Percentiles rank a stretch among this genome's conserved stretches.
phyloP scores from a whole-genome alignment of 108 stramenopile species.

The Fistulifera pelliculosa region DNA sequence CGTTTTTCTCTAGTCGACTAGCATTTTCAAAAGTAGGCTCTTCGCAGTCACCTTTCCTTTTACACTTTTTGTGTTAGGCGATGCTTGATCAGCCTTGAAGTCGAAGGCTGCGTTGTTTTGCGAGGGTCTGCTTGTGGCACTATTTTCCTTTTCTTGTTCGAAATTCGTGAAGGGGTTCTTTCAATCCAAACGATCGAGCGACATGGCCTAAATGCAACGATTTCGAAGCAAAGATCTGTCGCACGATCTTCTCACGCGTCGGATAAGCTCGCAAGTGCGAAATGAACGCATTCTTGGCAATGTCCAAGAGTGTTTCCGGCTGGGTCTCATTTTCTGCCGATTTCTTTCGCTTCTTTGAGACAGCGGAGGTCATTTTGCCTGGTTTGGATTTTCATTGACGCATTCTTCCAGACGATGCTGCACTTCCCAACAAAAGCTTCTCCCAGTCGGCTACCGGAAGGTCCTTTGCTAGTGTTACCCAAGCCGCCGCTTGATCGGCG shows the following conservation, averaged over 20 bases:
- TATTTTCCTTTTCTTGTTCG: neutral
- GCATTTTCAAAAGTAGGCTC: too few relatives aligned
- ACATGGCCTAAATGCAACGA: conserved; percentile 83
- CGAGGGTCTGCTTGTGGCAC: too few relatives aligned
- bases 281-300: conserved; percentile 62
- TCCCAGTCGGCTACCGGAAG: conserved; percentile 3
- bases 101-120: too few relatives aligned
- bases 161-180: conserved; percentile 71
- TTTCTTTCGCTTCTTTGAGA: conserved; percentile 15
- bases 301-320: conserved; percentile 35
- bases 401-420: conserved; percentile 43
- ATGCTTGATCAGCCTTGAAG: too few relatives aligned
- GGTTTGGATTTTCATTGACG: conserved; percentile 23
- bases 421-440: conserved; percentile 49
- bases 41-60: too few relatives aligned
- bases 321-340: conserved; percentile 16
- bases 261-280: conserved; percentile 76
- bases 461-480: neutral
- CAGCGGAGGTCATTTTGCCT: conserved; percentile 11
- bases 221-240: conserved; percentile 74
- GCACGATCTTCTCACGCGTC: conserved; percentile 77
- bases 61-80: too few relatives aligned
- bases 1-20: too few relatives aligned
- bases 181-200: conserved; percentile 75
- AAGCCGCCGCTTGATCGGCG: conserved; percentile 11